Evolutionary conservation across 2,329 filamentous ascomycete species (phyloP), one percentile per base, ranked within the genome.

Genomic region (Sarocladium strictum): DNA sequence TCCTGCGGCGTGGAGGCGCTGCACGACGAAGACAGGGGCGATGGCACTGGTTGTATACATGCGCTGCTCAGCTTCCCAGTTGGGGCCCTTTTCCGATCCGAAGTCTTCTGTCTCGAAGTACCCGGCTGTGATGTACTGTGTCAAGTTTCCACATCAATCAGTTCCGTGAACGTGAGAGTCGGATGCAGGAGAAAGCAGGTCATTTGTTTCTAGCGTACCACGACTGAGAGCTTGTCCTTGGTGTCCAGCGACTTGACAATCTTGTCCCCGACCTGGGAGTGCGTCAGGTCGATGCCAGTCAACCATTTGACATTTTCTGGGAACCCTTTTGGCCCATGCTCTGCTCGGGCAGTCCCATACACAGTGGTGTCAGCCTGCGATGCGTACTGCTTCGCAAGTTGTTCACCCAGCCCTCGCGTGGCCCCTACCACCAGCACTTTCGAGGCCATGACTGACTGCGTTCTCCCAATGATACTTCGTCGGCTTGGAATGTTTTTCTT

Each of bases 41-140:
- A 87, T 78, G 11, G 81, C 76, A 54, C 78, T 85, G 5, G 76
- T 84, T 43, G 82, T 87, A 66, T 90, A 90, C 84, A 89, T 90
- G 58, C 75, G 79, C 51, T 87, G 75, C 66, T 90, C 76, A 29
- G 83, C 80, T 26, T 82, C 78, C 76, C 83, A 89, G 58, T 84
- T 78, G 0, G 85, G 85, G 2, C 82, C 74, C 55, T 72, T 71
- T 9, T 72, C 74, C 53, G 77, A 69, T 17, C 61, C 63, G 56
- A 88, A 82, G 57, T 82, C 78, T 61, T 90, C 87, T 2, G 80
- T 84, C 19, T 75, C 77, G 62, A 90, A 90, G 65, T 85, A 83
- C 7, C 86, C 86, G 0, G 86, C 86, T 2, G 82, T 83, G 60
- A 90, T 82, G 62, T 89, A 80, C 64, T 85, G 67, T 45, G 37